Conservation (phyloP, 306 rosid genomes). For the Vigna unguiculata region DNA sequence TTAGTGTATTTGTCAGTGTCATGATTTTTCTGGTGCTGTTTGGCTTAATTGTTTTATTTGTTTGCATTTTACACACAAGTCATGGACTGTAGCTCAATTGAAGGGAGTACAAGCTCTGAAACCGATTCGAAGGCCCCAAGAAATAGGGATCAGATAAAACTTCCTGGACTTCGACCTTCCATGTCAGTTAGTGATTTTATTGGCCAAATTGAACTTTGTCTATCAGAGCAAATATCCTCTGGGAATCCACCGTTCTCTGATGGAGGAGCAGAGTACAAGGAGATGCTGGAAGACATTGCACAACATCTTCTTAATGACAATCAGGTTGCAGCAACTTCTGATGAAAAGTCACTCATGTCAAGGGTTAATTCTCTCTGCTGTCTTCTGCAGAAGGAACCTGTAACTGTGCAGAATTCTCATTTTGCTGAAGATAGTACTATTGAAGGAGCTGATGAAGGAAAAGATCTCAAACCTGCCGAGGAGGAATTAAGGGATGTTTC, state of each 20-base stretch:
- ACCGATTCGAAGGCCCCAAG: conserved; percentile 58
- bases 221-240: conserved; percentile 74
- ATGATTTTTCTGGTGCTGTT: not conserved
- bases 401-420: conserved; percentile 48
- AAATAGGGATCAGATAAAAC: conserved; percentile 71
- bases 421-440: conserved; percentile 31
- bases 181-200: conserved; percentile 84
- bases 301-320: conserved; percentile 79
- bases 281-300: conserved; percentile 69
- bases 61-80: conserved; percentile 42
- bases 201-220: conserved; percentile 71
- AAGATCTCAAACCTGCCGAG: conserved; percentile 48
- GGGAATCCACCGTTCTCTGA: conserved; percentile 59
- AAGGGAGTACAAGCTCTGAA: conserved; percentile 71
- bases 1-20: not conserved
- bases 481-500: conserved; percentile 54
- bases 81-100: conserved; percentile 59
- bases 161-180: conserved; percentile 71
- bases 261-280: conserved; percentile 58
- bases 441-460: conserved; percentile 50
- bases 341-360: conserved; percentile 82
- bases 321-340: conserved; percentile 68
- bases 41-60: conserved; percentile 32
- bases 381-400: conserved; percentile 81
- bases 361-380: conserved; percentile 89